Evolutionary conservation across 2,329 filamentous ascomycete genomes (phyloP).

Genomic region (Hymenoscyphus albidus): DNA sequence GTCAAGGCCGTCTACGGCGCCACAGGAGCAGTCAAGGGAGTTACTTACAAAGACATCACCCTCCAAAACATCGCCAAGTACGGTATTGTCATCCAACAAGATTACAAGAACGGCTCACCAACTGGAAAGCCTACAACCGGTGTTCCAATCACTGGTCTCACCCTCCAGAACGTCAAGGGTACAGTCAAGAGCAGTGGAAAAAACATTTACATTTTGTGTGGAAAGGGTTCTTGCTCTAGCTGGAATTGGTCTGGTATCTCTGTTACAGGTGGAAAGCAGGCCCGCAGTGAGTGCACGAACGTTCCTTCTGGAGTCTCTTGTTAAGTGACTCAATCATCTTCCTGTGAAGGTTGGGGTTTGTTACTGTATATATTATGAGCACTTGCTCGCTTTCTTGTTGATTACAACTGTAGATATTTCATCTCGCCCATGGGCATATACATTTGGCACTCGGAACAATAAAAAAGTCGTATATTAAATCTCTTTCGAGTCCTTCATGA

Average conservation of each 20-base stretch:
- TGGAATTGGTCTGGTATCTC: constrained; percentile 50
- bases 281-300: constrained; percentile 39
- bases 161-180: constrained; percentile 43
- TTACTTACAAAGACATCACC: constrained; percentile 52
- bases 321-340: constrained; percentile 14
- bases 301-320: constrained; percentile 30
- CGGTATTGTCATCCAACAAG: constrained; percentile 54
- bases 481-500: background rate
- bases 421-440: background rate
- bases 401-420: constrained; percentile 4
- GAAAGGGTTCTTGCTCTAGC: constrained; percentile 45
- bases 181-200: constrained; percentile 37
- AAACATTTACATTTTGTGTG: constrained; percentile 52
- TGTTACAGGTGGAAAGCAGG: constrained; percentile 51
- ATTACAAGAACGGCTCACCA: constrained; percentile 39
- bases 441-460: background rate
- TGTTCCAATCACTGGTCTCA: constrained; percentile 52
- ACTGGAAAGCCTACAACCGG: constrained; percentile 31
- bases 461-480: background rate
- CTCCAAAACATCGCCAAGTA: constrained; percentile 44
- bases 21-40: constrained; percentile 40
- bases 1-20: constrained; percentile 39
- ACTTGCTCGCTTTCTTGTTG: constrained; percentile 16
- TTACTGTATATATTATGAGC: constrained; percentile 5
- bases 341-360: background rate